phyloP scores from a whole-genome alignment of 345 rosid species.

The Nasturtium officinale region DNA sequence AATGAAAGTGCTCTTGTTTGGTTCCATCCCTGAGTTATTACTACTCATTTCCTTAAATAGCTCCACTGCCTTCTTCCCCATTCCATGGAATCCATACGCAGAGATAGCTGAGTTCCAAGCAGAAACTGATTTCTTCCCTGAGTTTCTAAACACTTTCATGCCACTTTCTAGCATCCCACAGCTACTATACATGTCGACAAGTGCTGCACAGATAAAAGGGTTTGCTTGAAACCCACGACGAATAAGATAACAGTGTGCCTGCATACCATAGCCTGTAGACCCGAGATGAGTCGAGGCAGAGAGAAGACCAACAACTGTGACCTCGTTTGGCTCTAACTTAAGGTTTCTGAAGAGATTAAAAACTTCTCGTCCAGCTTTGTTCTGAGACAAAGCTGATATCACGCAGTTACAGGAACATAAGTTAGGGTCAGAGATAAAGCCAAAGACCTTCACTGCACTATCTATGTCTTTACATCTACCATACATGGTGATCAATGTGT shows the following conservation, averaged over 20 bases:
- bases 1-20: conserved; percentile 55
- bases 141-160: conserved; percentile 44
- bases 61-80: conserved; percentile 55
- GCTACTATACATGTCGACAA: conserved; percentile 59
- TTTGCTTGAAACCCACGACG: conserved; percentile 49
- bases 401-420: conserved; percentile 73
- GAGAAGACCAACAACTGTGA: conserved; percentile 58
- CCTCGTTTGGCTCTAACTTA: conserved; percentile 55
- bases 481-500: conserved; percentile 65
- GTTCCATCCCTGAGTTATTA: conserved; percentile 35
- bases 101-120: conserved; percentile 62
- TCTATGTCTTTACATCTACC: conserved; percentile 56
- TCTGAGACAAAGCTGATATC: conserved; percentile 67
- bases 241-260: conserved; percentile 53
- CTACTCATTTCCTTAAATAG: conserved; percentile 49
- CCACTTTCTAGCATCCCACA: conserved; percentile 55
- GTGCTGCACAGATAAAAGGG: conserved; percentile 54
- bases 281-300: conserved; percentile 63
- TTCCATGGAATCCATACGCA: conserved; percentile 55
- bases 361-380: conserved; percentile 55
- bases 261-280: conserved; percentile 50
- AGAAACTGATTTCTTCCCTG: conserved; percentile 40
- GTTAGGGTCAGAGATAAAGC: conserved; percentile 46
- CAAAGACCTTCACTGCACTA: conserved; percentile 53
- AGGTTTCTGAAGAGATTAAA: conserved; percentile 52